phyloP scores from a whole-genome alignment of 2,329 filamentous ascomycete species.

The Colletotrichum sp. region DNA sequence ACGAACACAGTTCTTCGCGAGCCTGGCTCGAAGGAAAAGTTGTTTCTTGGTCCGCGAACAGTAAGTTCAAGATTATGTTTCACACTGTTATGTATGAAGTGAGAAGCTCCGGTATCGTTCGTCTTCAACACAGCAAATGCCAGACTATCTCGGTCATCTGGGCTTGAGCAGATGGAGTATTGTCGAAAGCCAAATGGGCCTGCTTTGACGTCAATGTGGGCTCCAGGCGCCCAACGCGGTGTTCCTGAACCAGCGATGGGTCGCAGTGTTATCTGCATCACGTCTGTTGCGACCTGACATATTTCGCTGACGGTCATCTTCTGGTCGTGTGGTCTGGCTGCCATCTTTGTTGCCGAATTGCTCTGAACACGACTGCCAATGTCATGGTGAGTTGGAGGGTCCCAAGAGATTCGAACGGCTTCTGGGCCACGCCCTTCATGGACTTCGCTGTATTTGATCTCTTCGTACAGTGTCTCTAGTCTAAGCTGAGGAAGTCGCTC shows the following conservation, averaged over 20 bases:
- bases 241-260: not conserved
- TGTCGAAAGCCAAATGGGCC: not conserved
- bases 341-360: not conserved
- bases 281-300: not conserved
- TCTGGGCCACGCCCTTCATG: not conserved
- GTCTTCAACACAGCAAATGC: not conserved
- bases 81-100: not conserved
- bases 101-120: not conserved
- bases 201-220: not conserved
- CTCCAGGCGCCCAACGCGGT: not conserved
- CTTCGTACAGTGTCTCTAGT: not conserved
- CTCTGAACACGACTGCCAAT: not conserved
- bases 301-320: not conserved
- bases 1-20: not conserved
- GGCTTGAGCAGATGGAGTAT: not conserved
- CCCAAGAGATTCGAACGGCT: not conserved
- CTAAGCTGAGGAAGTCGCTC: not conserved
- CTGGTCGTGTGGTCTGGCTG: not conserved
- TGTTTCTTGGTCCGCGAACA: not conserved
- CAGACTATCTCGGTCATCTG: not conserved
- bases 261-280: not conserved
- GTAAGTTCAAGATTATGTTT: not conserved
- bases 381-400: not conserved
- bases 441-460: not conserved
- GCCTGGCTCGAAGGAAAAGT: not conserved